phyloP scores from a whole-genome alignment of 73 alveolate species.

The Halteria grandinella region DNA sequence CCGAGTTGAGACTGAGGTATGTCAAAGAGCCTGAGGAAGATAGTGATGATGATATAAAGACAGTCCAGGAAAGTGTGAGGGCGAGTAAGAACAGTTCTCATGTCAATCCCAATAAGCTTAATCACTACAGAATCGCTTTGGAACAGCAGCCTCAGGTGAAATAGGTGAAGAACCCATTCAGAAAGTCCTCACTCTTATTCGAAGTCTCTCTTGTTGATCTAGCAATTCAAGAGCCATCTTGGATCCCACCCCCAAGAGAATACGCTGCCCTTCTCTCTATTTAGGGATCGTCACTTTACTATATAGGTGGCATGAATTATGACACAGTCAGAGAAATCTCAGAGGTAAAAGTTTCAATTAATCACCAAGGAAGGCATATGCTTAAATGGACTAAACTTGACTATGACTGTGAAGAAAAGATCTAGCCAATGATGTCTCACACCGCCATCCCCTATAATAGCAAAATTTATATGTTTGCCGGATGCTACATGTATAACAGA shows the following conservation, averaged over 20 bases:
- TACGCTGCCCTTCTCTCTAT: constrained; percentile 1
- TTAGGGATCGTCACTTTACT: neutral
- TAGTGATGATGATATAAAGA: no score
- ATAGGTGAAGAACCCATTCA: no score
- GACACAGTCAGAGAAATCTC: constrained; percentile 37
- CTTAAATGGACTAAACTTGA: neutral
- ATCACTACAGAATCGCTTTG: no score
- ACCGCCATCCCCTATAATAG: constrained; percentile 6
- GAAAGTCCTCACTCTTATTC: no score
- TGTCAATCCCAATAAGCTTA: no score
- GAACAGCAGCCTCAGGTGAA: no score
- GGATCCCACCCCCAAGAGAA: constrained; percentile 64
- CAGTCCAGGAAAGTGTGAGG: no score
- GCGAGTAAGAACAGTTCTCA: no score
- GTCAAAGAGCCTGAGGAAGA: no score
- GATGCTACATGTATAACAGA: constrained; percentile 46
- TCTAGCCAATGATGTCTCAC: constrained; percentile 28
- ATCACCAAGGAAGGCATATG: neutral
- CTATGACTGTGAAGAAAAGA: constrained; percentile 39
- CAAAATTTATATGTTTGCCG: constrained; percentile 32
- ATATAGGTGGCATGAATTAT: constrained; percentile 38
- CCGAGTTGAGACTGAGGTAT: no score
- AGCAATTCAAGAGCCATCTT: no score
- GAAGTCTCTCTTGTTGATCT: no score
- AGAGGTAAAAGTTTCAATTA: neutral